Evolutionary conservation across 768 basidiomycete species (phyloP), one percentile per base, ranked within the genome.

Genomic region (Kwoniella heveanensis): DNA sequence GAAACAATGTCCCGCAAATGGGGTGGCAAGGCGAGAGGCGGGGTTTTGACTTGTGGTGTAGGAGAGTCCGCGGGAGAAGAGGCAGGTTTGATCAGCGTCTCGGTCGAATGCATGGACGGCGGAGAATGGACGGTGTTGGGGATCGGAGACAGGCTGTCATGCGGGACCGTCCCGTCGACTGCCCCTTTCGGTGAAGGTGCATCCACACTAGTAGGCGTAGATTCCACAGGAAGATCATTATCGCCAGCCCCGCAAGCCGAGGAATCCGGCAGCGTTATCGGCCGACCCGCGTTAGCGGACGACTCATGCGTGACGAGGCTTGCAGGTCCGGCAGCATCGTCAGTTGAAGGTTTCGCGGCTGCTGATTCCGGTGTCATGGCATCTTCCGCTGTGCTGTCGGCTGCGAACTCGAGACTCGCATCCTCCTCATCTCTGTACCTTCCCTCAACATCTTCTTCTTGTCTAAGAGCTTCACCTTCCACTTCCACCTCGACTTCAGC

Each of bases 391-490:
- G 8, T 22, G 21, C 9, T 22, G 22, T 55, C 22, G 32, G 36
- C 24, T 17, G 8, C 39, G 15, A 17, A 3, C 39, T n/a, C 32
- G 4, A 57, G 26, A 10, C 15, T 27, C 3, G 27, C n/a, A n/a
- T 57, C 56, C 25, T 47, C 44, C 30, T 57, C 46, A 19, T 47
- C 56, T 37, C 27, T 21, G 30, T 26, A 57, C 44, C 26, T 12
- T 22, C 24, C 24, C 22, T 39, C 21, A 2, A 6, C 1, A 9
- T 55, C 22, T 22, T 10, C n/a, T 12, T 44, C 10, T 19, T 44
- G 39, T 19, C 17, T 17, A 8, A 10, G 10, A 44, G 15, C 12
- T 12, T 12, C 24, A 12, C 6, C 49, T 24, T 50, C 49, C 10
- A n/a, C 49, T 12, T 50, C 24, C 15, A 50, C 49, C 19, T 50